Evolutionary conservation across 495 filamentous ascomycete genomes (phyloP).

Genomic region (Astrothelium macrocarpum): DNA sequence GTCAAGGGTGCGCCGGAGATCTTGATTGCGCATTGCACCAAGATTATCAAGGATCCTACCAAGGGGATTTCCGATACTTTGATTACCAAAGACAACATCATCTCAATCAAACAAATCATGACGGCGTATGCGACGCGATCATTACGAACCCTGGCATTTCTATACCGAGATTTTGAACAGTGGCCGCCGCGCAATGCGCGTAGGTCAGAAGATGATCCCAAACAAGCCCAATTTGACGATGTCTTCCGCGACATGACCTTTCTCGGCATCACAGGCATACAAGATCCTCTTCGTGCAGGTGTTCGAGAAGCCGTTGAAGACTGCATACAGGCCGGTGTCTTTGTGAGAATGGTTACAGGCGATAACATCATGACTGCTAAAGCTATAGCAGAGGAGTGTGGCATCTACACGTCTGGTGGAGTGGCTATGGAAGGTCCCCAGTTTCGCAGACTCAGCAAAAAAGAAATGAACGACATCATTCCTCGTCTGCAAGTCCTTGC

Average conservation of each 20-base stretch:
- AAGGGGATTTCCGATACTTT: constrained; percentile 35
- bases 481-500: constrained; percentile 76
- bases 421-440: constrained; percentile 73
- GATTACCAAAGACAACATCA: constrained; percentile 26
- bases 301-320: constrained; percentile 66
- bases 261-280: constrained; percentile 55
- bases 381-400: constrained; percentile 75
- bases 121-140: constrained; percentile 70
- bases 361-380: constrained; percentile 80
- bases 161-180: constrained; percentile 78
- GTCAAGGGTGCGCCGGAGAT: constrained; percentile 66
- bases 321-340: constrained; percentile 70
- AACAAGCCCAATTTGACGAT: constrained; percentile 66
- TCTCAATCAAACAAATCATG: constrained; percentile 57
- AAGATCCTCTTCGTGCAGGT: constrained; percentile 56
- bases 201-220: constrained; percentile 57
- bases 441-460: constrained; percentile 60
- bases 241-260: constrained; percentile 62
- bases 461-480: constrained; percentile 59
- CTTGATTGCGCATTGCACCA: constrained; percentile 54
- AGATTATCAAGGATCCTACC: constrained; percentile 63
- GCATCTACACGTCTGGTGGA: constrained; percentile 66
- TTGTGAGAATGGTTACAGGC: constrained; percentile 85
- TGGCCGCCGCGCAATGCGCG: constrained; percentile 71
- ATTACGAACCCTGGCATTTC: constrained; percentile 74